A percentile compares a stretch with the other conserved stretches of the same genome.
phyloP scores from a whole-genome alignment of 2,329 filamentous ascomycete species.

The Venturia pyrina region DNA sequence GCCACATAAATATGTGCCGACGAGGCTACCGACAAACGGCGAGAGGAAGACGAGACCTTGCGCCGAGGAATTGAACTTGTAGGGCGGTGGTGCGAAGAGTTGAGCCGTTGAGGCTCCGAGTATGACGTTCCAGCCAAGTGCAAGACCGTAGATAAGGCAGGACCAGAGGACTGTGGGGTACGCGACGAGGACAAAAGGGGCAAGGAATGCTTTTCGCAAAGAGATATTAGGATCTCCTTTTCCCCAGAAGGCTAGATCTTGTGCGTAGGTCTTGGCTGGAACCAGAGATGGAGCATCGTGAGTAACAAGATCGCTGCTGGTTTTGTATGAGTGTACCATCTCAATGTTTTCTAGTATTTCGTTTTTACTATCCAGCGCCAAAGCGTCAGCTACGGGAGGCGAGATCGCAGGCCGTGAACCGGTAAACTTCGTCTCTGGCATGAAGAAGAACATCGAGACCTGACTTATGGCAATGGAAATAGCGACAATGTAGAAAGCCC shows the following conservation, averaged over 20 bases:
- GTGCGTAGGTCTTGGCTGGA: constrained; percentile 14
- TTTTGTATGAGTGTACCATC: background rate
- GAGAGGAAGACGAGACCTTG: constrained; percentile 21
- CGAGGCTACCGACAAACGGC: constrained; percentile 18
- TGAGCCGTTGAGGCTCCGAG: constrained; percentile 19
- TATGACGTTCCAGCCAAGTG: constrained; percentile 24
- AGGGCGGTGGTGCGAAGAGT: constrained; percentile 21
- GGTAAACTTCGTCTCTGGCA: constrained; percentile 29
- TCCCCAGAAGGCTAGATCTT: constrained; percentile 14
- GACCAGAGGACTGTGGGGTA: constrained; percentile 21
- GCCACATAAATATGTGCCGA: constrained; percentile 18
- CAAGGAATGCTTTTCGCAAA: constrained; percentile 16
- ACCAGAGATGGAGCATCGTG: background rate
- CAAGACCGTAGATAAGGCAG: constrained; percentile 19
- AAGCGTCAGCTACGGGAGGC: background rate
- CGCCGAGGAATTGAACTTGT: constrained; percentile 17
- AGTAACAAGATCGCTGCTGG: background rate
- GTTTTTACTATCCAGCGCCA: background rate
- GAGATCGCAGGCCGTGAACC: constrained; percentile 16
- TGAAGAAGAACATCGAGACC: constrained; percentile 25
- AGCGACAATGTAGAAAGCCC: constrained; percentile 31
- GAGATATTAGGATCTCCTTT: constrained; percentile 17
- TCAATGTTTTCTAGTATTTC: background rate
- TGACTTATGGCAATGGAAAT: constrained; percentile 25
- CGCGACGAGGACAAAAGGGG: constrained; percentile 16